phyloP scores from a whole-genome alignment of 2,329 filamentous ascomycete genomes.

The Fusarium proliferatum region DNA sequence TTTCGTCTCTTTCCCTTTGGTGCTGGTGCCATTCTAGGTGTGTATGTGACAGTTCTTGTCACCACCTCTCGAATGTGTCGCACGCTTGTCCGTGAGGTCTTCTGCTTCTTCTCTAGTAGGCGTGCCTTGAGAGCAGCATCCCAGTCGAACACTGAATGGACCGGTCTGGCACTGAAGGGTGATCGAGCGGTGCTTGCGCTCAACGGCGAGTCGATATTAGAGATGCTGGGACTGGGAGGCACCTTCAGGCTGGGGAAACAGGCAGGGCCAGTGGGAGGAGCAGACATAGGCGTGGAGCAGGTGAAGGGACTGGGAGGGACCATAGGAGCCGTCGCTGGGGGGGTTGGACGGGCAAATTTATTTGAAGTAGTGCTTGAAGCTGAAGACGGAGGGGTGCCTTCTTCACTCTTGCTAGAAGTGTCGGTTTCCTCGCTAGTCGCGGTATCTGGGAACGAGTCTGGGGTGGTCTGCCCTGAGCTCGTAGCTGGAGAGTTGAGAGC shows the following conservation, averaged over 20 bases:
- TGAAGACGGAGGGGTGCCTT: slow-evolving; percentile 60
- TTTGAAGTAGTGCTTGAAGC: slow-evolving; percentile 52
- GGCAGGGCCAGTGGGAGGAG: slow-evolving; percentile 69
- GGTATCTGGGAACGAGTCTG: slow-evolving; percentile 64
- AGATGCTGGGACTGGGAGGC: slow-evolving; percentile 78
- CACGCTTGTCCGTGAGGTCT: slow-evolving; percentile 69
- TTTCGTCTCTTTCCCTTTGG: slow-evolving; percentile 94
- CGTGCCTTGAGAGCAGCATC: slow-evolving; percentile 75
- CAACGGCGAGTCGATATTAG: slow-evolving; percentile 74
- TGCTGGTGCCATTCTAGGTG: slow-evolving; percentile 84
- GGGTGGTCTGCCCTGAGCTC: slow-evolving; percentile 61
- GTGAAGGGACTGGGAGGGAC: slow-evolving; percentile 64
- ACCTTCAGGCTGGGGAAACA: slow-evolving; percentile 77
- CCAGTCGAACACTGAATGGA: slow-evolving; percentile 82
- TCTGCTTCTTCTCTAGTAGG: slow-evolving; percentile 70
- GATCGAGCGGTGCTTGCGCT: slow-evolving; percentile 72
- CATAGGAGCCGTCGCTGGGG: slow-evolving; percentile 52
- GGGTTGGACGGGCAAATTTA: slow-evolving; percentile 37
- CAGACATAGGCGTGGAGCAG: slow-evolving; percentile 64
- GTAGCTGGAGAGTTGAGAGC: slow-evolving; percentile 77
- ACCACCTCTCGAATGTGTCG: slow-evolving; percentile 88
- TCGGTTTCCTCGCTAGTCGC: slow-evolving; percentile 67
- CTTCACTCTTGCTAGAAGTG: slow-evolving; percentile 67
- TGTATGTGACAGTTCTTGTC: slow-evolving; percentile 94
- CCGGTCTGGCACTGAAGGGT: slow-evolving; percentile 76